Evolutionary conservation across 352 stramenopile genomes (phyloP), one percentile per base, ranked within the genome.

Genomic region (Phytophthora crassamura): DNA sequence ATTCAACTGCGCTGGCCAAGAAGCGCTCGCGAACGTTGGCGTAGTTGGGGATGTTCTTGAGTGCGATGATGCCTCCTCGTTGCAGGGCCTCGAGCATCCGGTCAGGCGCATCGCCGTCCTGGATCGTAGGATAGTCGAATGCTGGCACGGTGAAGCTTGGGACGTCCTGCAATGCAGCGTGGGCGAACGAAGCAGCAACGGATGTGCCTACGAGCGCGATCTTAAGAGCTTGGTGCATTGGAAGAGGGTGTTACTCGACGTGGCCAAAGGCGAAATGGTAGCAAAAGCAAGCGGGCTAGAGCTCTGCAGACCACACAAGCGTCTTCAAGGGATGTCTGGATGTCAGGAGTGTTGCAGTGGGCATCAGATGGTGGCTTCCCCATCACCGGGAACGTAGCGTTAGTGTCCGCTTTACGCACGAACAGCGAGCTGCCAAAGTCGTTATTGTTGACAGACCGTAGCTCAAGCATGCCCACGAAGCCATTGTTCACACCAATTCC

Each of bases 31-130:
- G 78, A 12, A 70, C 49, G 33, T 66, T 67, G n/a, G 35, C 51
- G 52, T 80, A 89, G 57, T 77, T 70, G 3, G 77, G 78, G 25
- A 89, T 76, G 45, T 85, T 83, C 25, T 61, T 67, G 18, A 89
- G 60, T 7, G 74, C 69, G 32, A 89, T 59, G 67, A 89, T 82
- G 28, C 80, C 78, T 22, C 65, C 71, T 11, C 34, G 43, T 43
- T 78, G 38, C 16, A 89, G 62, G 25, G 77, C 76, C 0, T 57
- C n/a, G 22, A 86, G 69, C 56, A 82, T 58, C 4, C 60, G 60
- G 11, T 33, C 34, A 15, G 75, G 65, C 7, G 43, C 41, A 16
- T 65, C 50, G 9, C 22, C 61, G 20, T 59, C 35, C 0, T 49
- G 36, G 4, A 83, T 35, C 8, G 58, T 56, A 7, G 5, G 18